Evolutionary conservation across 352 stramenopile genomes (phyloP), one percentile per base, ranked within the genome.

Genomic region (Globisporangium uncinulatum): DNA sequence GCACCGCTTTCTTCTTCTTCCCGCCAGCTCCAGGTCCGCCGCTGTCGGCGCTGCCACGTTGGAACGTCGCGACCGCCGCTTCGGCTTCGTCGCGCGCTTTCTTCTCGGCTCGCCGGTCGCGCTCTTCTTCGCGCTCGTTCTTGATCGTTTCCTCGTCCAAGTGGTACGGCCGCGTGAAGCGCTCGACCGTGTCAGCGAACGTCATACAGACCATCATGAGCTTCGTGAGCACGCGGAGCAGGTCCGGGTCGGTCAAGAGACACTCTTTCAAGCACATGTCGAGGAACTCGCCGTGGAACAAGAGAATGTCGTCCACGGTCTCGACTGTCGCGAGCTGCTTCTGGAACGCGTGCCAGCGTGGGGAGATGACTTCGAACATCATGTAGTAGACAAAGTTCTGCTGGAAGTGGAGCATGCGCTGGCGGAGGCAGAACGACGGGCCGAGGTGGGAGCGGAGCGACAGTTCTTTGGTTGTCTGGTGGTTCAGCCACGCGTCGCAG

Each of bases 391-490:
- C 87, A 31, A 99, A 94, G 63, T 99, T 99, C 61, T 99, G 96
- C 61, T 99, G 82, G 65, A 99, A 99, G 70, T 99, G 97, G 8
- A 99, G 77, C 97, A 99, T 99, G n/a, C 96, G 78, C 54, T 99
- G 93, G 20, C 97, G 83, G 24, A 99, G 69, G 53, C 90, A 92
- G 67, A 98, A 99, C 6, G 96, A 98, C 34, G 75, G 83, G 20
- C 89, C 89, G 45, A 99, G 85, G 7, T 83, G 76, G 17, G 79
- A 76, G 10, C 93, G 87, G 46, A 98, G 69, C 4, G 87, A 80
- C 32, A 97, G 67, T 54, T 97, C 92, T 53, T 97, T 97, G 17
- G 84, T 95, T 9, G 81, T 79, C 57, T 99, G 96, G 65, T 99
- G 96, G 54, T 98, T 96, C 24, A 94, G 70, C 97, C 97, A 99